Evolutionary conservation across 345 rosid species (phyloP).

Genomic region (Psidium guajava): DNA sequence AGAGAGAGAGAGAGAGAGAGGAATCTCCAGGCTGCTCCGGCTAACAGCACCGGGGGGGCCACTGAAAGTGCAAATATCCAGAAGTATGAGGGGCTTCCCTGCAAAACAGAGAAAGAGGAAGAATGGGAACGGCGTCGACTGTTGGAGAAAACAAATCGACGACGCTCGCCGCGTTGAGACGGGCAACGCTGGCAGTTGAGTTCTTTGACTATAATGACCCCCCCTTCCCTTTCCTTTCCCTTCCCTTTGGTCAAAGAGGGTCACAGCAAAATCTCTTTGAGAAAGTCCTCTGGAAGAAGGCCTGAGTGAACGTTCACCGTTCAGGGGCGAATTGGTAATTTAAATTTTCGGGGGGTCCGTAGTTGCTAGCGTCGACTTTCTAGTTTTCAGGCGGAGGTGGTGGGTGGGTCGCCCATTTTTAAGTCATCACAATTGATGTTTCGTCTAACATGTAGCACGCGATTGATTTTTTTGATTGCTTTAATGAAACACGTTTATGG

Average conservation of each 20-base stretch:
- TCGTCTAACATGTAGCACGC: background rate
- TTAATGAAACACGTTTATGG: background rate
- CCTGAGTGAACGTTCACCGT: background rate
- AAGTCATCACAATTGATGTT: too few species aligned
- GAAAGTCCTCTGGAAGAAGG: background rate
- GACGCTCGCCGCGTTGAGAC: background rate
- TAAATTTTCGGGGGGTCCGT: background rate
- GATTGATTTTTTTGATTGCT: too few species aligned
- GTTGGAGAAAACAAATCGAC: background rate
- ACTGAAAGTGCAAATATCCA: background rate
- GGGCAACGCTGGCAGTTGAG: background rate
- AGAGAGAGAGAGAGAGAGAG: too few species aligned
- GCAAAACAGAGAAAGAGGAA: background rate
- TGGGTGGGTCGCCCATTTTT: too few species aligned
- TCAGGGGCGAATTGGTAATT: background rate
- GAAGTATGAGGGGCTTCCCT: background rate
- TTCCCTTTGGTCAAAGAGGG: background rate
- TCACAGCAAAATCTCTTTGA: background rate
- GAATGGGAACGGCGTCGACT: background rate
- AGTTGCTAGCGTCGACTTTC: background rate
- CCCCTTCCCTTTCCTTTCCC: accelerated
- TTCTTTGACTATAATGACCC: background rate
- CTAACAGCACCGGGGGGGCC: background rate
- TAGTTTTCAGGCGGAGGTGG: background rate
- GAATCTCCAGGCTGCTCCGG: too few species aligned